These are phyloP conservation scores for Aspergillus ustus DNA, from an alignment of 2,329 filamentous ascomycete species.

Conservation along the genomic window DNA sequence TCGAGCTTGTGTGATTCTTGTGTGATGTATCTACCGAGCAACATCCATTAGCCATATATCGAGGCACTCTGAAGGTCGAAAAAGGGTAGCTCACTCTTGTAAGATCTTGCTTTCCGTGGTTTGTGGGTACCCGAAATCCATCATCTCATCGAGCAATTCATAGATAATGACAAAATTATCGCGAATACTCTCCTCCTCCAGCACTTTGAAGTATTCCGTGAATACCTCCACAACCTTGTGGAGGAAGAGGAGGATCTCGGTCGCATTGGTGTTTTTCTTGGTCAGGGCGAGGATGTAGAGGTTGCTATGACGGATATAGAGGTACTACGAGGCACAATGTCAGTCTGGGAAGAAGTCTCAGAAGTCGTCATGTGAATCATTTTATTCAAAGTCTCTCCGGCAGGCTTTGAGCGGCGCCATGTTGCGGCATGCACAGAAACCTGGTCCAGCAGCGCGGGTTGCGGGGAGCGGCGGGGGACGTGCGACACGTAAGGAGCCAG, in stretches of 20 bases:
- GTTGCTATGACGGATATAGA: slow-evolving; percentile 99
- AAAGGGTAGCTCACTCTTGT: slow-evolving; percentile 67
- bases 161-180: slow-evolving; percentile 99
- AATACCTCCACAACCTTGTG: slow-evolving; percentile 99
- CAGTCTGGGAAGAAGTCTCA: not conserved
- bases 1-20: slow-evolving; percentile 99
- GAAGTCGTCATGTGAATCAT: not conserved
- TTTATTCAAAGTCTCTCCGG: not conserved
- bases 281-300: slow-evolving; percentile 97
- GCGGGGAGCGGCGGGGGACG: slow-evolving; percentile 24
- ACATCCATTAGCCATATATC: not conserved
- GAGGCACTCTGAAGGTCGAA: not conserved
- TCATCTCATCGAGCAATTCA: slow-evolving; percentile 98
- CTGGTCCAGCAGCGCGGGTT: slow-evolving; percentile 14
- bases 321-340: slow-evolving; percentile 67
- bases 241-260: slow-evolving; percentile 96
- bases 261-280: slow-evolving; percentile 98
- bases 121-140: slow-evolving; percentile 99
- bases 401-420: not conserved
- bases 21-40: slow-evolving; percentile 76
- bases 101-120: slow-evolving; percentile 98
- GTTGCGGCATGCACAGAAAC: not conserved
- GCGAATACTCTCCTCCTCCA: slow-evolving; percentile 97
- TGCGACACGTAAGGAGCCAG: slow-evolving; percentile 8
- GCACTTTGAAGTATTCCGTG: slow-evolving; percentile 98